A percentile compares a stretch with the other conserved stretches of the same genome.
Conservation (phyloP, 495 filamentous ascomycete genomes). For the Cercophora samala region DNA sequence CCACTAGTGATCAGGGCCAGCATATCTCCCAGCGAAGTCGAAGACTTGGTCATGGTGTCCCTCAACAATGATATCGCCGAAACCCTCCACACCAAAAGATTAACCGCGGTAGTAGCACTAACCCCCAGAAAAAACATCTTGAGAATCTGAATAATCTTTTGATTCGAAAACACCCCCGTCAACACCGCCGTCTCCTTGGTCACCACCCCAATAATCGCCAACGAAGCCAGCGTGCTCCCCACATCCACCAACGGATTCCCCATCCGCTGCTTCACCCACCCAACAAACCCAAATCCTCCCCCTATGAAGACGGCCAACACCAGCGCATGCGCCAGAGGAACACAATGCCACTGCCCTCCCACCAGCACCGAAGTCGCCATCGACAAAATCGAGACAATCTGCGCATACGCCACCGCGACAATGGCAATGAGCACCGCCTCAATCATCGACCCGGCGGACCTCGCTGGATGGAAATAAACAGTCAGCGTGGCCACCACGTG, state of each 20-base stretch:
- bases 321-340: slow-evolving; percentile 71
- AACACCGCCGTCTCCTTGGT: slow-evolving; percentile 91
- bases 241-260: slow-evolving; percentile 87
- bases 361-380: slow-evolving; percentile 84
- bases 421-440: slow-evolving; percentile 82
- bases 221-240: slow-evolving; percentile 82
- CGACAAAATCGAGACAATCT: slow-evolving; percentile 74
- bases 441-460: slow-evolving; percentile 85
- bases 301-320: slow-evolving; percentile 86
- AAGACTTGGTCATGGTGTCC: slow-evolving; percentile 69
- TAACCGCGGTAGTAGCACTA: slow-evolving; percentile 69
- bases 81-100: slow-evolving; percentile 73
- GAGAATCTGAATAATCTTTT: slow-evolving; percentile 81
- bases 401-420: slow-evolving; percentile 78
- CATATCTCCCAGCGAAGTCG: slow-evolving; percentile 75
- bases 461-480: slow-evolving; percentile 95
- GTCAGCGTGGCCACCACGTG: slow-evolving; percentile 91
- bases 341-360: slow-evolving; percentile 58
- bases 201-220: slow-evolving; percentile 85
- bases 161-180: slow-evolving; percentile 69
- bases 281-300: slow-evolving; percentile 83
- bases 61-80: slow-evolving; percentile 75
- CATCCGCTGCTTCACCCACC: slow-evolving; percentile 86
- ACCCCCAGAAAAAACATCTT: slow-evolving; percentile 91
- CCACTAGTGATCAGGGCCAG: slow-evolving; percentile 76